Evolutionary conservation across 2,329 filamentous ascomycete genomes (phyloP).

Genomic region (Neonectria ditissima): DNA sequence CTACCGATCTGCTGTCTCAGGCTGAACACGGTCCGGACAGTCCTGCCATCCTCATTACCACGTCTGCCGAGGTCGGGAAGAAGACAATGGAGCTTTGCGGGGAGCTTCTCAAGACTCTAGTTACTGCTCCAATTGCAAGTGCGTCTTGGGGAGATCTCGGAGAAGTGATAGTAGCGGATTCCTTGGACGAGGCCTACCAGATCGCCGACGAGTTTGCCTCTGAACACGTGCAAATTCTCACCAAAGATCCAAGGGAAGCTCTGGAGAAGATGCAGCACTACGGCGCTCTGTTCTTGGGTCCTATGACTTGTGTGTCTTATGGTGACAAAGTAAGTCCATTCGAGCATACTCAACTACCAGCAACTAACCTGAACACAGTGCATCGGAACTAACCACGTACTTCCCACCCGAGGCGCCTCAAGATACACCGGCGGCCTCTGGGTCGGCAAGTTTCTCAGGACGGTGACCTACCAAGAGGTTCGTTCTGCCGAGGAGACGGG

Average conservation of each 20-base stretch:
- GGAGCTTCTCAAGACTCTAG: slow-evolving; percentile 20
- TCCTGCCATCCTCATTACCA: slow-evolving; percentile 22
- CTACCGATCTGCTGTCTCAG: slow-evolving; percentile 20
- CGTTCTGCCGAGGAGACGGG: slow-evolving; percentile 16
- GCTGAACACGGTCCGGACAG: slow-evolving; percentile 19
- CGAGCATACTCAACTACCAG: neutral
- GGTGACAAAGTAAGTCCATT: slow-evolving; percentile 27
- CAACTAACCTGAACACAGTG: slow-evolving; percentile 13
- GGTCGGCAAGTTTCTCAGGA: slow-evolving; percentile 30
- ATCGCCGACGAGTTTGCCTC: slow-evolving; percentile 29
- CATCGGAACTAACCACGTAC: slow-evolving; percentile 32
- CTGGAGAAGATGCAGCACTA: slow-evolving; percentile 31
- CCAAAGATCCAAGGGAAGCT: slow-evolving; percentile 22
- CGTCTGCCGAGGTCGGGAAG: slow-evolving; percentile 15
- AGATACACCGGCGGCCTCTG: slow-evolving; percentile 25
- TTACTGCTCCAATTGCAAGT: slow-evolving; percentile 19
- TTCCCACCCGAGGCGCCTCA: slow-evolving; percentile 16
- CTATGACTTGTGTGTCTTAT: slow-evolving; percentile 29
- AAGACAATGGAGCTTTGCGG: slow-evolving; percentile 21
- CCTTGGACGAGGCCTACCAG: slow-evolving; percentile 25
- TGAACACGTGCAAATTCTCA: slow-evolving; percentile 30
- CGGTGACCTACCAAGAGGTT: slow-evolving; percentile 33
- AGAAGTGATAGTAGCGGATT: slow-evolving; percentile 24
- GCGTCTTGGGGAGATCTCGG: slow-evolving; percentile 27
- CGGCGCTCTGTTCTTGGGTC: slow-evolving; percentile 27